Conservation (phyloP, 805 yeast genomes). For the Candida andamanensis region DNA sequence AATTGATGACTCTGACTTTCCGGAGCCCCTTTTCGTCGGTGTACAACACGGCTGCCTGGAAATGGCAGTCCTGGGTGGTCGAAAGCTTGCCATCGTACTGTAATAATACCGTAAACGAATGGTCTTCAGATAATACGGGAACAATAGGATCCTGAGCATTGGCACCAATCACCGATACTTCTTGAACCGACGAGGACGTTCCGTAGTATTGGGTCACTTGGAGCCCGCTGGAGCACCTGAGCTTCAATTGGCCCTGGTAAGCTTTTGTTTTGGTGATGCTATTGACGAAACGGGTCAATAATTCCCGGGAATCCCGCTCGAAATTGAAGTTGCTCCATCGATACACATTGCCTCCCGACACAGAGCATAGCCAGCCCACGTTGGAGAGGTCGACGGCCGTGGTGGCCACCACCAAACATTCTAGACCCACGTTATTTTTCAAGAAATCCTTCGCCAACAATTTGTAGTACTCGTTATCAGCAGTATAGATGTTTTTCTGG, state of each 20-base stretch:
- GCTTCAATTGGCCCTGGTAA: slow-evolving; percentile 75
- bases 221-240: slow-evolving; percentile 83
- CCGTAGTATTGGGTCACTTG: slow-evolving; percentile 77
- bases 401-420: slow-evolving; percentile 64
- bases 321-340: slow-evolving; percentile 64
- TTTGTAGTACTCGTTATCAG: slow-evolving; percentile 59
- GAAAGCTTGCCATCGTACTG: slow-evolving; percentile 72
- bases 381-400: slow-evolving; percentile 69
- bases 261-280: slow-evolving; percentile 53
- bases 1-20: slow-evolving; percentile 81
- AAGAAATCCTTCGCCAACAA: slow-evolving; percentile 54
- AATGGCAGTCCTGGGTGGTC: slow-evolving; percentile 71
- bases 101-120: slow-evolving; percentile 65
- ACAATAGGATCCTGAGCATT: slow-evolving; percentile 59
- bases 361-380: slow-evolving; percentile 57
- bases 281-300: slow-evolving; percentile 55
- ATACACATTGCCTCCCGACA: slow-evolving; percentile 67
- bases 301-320: slow-evolving; percentile 63
- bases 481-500: slow-evolving; percentile 49
- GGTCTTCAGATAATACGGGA: slow-evolving; percentile 60
- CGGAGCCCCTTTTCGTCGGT: slow-evolving; percentile 73
- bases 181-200: slow-evolving; percentile 24
- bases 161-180: slow-evolving; percentile 18
- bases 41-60: slow-evolving; percentile 85
- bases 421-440: slow-evolving; percentile 62